Evolutionary conservation across 1,139 yeast genomes (phyloP), one percentile per base, ranked within the genome.

Genomic region (Blastobotrys ciferrii): DNA sequence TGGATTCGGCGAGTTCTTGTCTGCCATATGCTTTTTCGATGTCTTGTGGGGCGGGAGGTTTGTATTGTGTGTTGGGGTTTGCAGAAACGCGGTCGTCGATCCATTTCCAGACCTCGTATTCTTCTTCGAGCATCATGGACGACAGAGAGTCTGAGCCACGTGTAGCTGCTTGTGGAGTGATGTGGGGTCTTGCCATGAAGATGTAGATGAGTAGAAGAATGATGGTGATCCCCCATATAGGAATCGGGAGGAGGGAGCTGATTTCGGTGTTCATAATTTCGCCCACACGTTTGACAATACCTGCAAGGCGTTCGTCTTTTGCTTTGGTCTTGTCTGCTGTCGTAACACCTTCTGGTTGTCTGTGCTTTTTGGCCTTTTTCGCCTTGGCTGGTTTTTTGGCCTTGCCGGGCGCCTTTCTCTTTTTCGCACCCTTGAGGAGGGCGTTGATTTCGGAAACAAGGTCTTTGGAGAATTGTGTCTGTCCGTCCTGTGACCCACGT

Each of bases 401-500:
- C 11, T 14, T 50, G 53, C 15, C 25, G 37, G 61, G 58, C 33
- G 63, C 63, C 56, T 67, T 69, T 47, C 66, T 66, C 58, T 60
- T 68, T 49, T 61, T 57, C 55, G 53, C 56, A 50, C 46, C 54
- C 48, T 66, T 56, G 19, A 83, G 65, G 13, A 76, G 68, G 3
- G 71, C 72, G 56, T 77, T 80, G 38, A 91, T 58, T 46, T 81
- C 84, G n/a, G 74, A 76, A 4, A 80, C 69, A 63, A 89, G 62
- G 1, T 76, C 70, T 49, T 76, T 78, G 70, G 85, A 77, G 14
- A 86, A 78, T 15, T 81, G 83, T 58, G 80, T 80, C 65, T 94
- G 98, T 0, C 98, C 99, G 48, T 87, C 95, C 48, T 85, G 79
- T 13, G 95, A 80, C 5, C 97, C 97, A 62, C 84, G 89, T 64